These are phyloP conservation scores for Trichosporon sp. DNA, from an alignment of 1,284 basidiomycete species.

Conservation along the genomic window DNA sequence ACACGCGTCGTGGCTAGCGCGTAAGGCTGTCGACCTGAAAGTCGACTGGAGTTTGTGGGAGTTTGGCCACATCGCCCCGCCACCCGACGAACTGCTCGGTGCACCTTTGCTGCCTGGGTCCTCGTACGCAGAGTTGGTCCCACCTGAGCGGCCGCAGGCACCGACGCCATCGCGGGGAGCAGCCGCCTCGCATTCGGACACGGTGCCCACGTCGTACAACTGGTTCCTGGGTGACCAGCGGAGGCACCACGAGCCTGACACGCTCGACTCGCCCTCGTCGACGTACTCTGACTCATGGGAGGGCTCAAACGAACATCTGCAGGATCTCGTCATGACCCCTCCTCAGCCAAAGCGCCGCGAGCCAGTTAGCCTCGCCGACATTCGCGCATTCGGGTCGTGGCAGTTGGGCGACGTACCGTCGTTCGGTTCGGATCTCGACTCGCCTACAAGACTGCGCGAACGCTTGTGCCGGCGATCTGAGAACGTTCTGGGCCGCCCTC, in stretches of 20 bases:
- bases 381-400: conserved; percentile 12
- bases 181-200: neutral
- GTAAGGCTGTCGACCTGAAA: conserved; percentile 17
- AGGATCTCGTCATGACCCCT: conserved; percentile 6
- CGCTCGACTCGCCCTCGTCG: neutral
- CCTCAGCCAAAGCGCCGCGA: conserved; percentile 3
- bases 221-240: neutral
- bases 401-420: neutral
- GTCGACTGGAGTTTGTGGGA: conserved; percentile 30
- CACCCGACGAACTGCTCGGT: conserved; percentile 23
- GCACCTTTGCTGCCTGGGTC: neutral
- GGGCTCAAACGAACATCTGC: neutral
- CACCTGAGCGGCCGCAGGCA: neutral
- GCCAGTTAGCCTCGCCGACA: conserved; percentile 8
- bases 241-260: neutral
- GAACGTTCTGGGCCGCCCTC: neutral
- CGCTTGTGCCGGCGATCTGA: neutral
- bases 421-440: neutral
- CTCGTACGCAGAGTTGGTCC: neutral
- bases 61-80: conserved; percentile 25
- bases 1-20: conserved; percentile 29
- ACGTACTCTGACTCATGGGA: neutral
- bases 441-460: neutral
- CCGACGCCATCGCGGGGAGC: neutral
- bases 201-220: conserved; percentile 3